Evolutionary conservation across 768 basidiomycete species (phyloP).

Genomic region (Saitozyma sp.): DNA sequence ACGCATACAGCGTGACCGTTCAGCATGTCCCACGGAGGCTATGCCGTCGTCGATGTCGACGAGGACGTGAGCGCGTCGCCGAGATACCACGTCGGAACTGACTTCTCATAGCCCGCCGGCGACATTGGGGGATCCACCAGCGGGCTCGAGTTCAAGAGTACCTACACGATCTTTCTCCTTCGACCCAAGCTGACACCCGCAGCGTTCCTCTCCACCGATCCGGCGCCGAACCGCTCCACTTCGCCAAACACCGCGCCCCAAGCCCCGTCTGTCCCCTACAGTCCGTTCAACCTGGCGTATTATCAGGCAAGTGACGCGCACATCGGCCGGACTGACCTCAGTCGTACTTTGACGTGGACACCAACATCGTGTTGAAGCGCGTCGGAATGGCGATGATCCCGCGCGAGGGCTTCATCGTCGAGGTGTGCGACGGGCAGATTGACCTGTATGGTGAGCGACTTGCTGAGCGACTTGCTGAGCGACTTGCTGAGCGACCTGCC

Average conservation of each 20-base stretch:
- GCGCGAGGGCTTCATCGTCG: slow-evolving; percentile 42
- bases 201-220: slow-evolving; percentile 30
- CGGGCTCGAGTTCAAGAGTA: slow-evolving; percentile 50
- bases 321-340: slow-evolving; percentile 2
- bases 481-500: slow-evolving; percentile 54
- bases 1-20: neutral
- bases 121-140: slow-evolving; percentile 19
- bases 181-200: no score
- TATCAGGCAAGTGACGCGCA: slow-evolving; percentile 35
- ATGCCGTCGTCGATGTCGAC: slow-evolving; percentile 50
- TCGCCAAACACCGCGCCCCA: slow-evolving; percentile 9
- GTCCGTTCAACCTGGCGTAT: slow-evolving; percentile 48
- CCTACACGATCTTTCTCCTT: slow-evolving; percentile 5
- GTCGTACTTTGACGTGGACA: slow-evolving; percentile 50
- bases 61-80: slow-evolving; percentile 37
- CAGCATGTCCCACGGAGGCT: slow-evolving; percentile 39
- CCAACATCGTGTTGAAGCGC: slow-evolving; percentile 41
- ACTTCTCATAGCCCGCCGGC: slow-evolving; percentile 14
- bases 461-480: slow-evolving; percentile 49
- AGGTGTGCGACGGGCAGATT: slow-evolving; percentile 49
- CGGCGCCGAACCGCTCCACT: slow-evolving; percentile 14
- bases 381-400: slow-evolving; percentile 44
- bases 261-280: slow-evolving; percentile 38
- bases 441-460: slow-evolving; percentile 54
- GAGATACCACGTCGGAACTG: neutral